Conservation (phyloP, 1,284 basidiomycete species). For the Coniferiporia weirii region DNA sequence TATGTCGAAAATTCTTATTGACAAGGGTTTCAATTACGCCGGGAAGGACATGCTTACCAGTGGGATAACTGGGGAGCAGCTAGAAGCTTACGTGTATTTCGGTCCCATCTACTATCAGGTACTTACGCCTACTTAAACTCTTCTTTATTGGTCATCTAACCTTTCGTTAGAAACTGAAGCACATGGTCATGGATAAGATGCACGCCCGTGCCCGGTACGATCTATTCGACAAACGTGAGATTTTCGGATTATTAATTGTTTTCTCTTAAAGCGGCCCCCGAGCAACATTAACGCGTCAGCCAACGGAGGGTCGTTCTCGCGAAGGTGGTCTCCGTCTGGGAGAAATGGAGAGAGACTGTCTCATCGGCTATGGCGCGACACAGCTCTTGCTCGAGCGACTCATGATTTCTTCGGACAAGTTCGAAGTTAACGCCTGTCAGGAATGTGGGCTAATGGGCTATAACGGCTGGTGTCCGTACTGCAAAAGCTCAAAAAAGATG, state of each 20-base stretch:
- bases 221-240: conserved; percentile 10
- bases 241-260: conserved; percentile 1
- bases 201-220: conserved; percentile 87
- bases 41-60: conserved; percentile 99
- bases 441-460: conserved; percentile 96
- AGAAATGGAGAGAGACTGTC: conserved; percentile 98
- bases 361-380: conserved; percentile 94
- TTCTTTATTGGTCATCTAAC: conserved; percentile 14
- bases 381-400: conserved; percentile 93
- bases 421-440: conserved; percentile 95
- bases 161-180: conserved; percentile 71
- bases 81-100: conserved; percentile 98
- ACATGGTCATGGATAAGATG: conserved; percentile 99
- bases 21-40: conserved; percentile 93
- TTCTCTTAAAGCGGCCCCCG: conserved; percentile 72
- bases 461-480: conserved; percentile 93
- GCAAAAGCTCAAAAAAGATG: conserved; percentile 95
- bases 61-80: conserved; percentile 93
- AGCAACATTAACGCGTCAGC: conserved; percentile 95
- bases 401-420: conserved; percentile 98
- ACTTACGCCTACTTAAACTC: conserved; percentile 21
- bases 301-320: conserved; percentile 95
- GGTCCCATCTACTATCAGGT: conserved; percentile 99
- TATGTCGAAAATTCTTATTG: conserved; percentile 94
- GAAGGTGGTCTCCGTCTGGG: conserved; percentile 96